Evolutionary conservation across 768 basidiomycete genomes (phyloP).

Genomic region (Lactarius trivialis): DNA sequence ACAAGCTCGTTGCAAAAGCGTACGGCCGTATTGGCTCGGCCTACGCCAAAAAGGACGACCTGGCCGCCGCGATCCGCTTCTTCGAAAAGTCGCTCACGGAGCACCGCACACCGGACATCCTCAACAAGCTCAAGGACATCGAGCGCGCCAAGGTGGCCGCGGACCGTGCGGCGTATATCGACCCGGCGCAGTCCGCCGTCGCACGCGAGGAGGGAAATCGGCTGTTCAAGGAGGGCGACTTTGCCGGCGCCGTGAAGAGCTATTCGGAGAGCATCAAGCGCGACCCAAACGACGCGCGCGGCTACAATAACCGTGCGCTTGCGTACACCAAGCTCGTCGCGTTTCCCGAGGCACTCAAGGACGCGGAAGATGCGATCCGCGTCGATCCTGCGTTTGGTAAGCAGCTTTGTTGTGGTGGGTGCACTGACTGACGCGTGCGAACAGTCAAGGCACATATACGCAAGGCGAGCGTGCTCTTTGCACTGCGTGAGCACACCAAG

Average conservation of each 20-base stretch:
- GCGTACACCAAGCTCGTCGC: slow-evolving; percentile 95
- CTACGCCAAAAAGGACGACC: slow-evolving; percentile 75
- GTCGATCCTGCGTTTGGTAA: slow-evolving; percentile 79
- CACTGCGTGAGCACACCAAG: slow-evolving; percentile 88
- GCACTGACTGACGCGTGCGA: background rate
- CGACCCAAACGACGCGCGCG: slow-evolving; percentile 80
- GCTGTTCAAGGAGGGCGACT: slow-evolving; percentile 89
- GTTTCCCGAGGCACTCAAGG: slow-evolving; percentile 92
- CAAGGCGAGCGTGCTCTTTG: slow-evolving; percentile 76
- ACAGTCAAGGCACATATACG: slow-evolving; percentile 93
- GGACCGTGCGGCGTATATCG: slow-evolving; percentile 78
- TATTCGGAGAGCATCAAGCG: slow-evolving; percentile 98
- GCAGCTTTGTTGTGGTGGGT: slow-evolving; percentile 25
- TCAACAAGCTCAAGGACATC: slow-evolving; percentile 80
- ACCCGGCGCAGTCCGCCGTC: slow-evolving; percentile 71
- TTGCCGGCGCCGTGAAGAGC: slow-evolving; percentile 82
- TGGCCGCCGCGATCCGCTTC: slow-evolving; percentile 75
- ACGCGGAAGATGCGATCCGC: slow-evolving; percentile 88
- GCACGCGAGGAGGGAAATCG: slow-evolving; percentile 91
- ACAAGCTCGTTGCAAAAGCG: slow-evolving; percentile 92
- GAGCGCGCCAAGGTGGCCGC: slow-evolving; percentile 75
- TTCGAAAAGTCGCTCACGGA: slow-evolving; percentile 92
- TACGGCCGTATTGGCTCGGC: slow-evolving; percentile 84
- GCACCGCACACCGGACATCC: slow-evolving; percentile 89
- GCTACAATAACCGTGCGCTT: slow-evolving; percentile 97